Conservation (phyloP, 306 rosid genomes). For the Medicago arabica region DNA sequence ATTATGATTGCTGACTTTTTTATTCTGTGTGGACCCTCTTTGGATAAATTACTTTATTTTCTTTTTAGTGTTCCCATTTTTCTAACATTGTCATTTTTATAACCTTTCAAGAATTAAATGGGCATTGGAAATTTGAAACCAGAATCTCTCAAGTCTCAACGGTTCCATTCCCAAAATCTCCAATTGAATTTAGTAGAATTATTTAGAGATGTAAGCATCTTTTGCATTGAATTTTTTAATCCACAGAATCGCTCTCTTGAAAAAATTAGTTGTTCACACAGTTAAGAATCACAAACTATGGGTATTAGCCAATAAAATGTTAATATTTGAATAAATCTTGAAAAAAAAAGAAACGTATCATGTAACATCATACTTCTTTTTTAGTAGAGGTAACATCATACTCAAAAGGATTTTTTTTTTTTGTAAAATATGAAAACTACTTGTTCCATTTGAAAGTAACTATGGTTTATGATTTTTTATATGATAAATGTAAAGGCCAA, state of each 20-base stretch:
- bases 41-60: neutral
- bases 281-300: neutral
- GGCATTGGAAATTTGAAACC: neutral
- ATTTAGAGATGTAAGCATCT: conserved; percentile 12
- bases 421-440: no score
- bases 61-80: neutral
- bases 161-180: conserved; percentile 13
- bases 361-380: no score
- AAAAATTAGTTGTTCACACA: neutral
- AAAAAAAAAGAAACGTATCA: no score
- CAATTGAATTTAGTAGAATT: conserved; percentile 14
- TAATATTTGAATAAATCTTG: no score
- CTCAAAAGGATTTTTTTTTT: no score
- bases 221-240: neutral
- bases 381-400: no score
- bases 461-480: no score
- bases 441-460: no score
- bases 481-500: no score
- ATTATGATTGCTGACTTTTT: conserved; percentile 22
- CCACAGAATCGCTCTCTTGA: conserved; percentile 1
- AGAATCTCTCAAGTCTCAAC: neutral
- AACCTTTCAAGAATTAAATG: conserved; percentile 21
- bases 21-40: conserved; percentile 31
- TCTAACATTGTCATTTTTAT: neutral
- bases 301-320: neutral